These are phyloP conservation scores for Hemileia vastatrix DNA, from an alignment of 1,284 basidiomycete species.

Conservation along the genomic window DNA sequence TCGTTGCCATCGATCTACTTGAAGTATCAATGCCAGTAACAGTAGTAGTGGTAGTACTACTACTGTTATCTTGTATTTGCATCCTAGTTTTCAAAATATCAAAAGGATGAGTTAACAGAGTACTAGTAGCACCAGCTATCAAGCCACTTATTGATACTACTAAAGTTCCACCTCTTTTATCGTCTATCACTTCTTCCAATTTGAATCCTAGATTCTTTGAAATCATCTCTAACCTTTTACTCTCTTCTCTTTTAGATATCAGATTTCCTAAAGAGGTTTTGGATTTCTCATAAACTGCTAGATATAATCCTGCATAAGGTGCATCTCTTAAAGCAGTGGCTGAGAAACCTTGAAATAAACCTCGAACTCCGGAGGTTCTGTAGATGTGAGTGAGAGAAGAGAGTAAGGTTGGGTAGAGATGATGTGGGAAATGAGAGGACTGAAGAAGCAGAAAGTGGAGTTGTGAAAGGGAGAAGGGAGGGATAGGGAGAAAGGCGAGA, in stretches of 20 bases:
- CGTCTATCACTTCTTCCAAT: not conserved
- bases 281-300: constrained; percentile 69
- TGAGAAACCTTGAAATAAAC: constrained; percentile 76
- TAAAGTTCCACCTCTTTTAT: constrained; percentile 3
- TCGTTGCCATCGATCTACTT: not conserved
- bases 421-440: constrained; percentile 69
- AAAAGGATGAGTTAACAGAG: constrained; percentile 37
- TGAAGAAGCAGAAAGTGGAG: constrained; percentile 49
- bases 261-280: too few species aligned
- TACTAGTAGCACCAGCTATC: constrained; percentile 35
- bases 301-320: constrained; percentile 88
- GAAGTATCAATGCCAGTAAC: constrained; percentile 3
- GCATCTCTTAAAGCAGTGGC: constrained; percentile 88
- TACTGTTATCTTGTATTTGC: constrained; percentile 25
- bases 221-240: too few species aligned
- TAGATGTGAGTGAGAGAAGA: constrained; percentile 57
- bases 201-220: constrained; percentile 6
- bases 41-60: constrained; percentile 42
- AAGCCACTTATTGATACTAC: constrained; percentile 24
- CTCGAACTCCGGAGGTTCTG: constrained; percentile 60
- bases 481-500: not conserved
- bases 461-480: not conserved
- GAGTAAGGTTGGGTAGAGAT: constrained; percentile 58
- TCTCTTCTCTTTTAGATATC: too few species aligned
- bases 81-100: constrained; percentile 37